Percentiles rank a stretch among this genome's conserved stretches.
Conservation (phyloP, 306 rosid genomes). For the Cicer bijugum region DNA sequence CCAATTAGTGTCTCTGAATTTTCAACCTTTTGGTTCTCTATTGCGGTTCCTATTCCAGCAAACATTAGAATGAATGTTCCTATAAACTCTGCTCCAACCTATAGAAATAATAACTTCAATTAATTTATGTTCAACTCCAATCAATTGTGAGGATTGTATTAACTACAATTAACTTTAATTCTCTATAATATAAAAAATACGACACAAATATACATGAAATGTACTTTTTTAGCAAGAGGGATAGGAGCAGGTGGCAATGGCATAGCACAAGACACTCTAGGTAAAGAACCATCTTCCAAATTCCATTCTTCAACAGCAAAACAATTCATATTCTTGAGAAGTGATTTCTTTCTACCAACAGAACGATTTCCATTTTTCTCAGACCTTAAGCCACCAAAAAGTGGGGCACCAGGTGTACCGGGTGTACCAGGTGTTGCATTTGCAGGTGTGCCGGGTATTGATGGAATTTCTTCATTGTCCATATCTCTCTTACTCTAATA, state of each 20-base stretch:
- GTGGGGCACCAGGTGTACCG: slow-evolving; percentile 80
- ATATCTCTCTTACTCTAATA: slow-evolving; percentile 41
- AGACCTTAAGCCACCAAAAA: slow-evolving; percentile 65
- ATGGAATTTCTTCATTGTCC: slow-evolving; percentile 60
- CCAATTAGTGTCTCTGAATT: slow-evolving; percentile 73
- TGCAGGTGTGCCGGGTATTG: slow-evolving; percentile 62
- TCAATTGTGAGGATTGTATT: too few species aligned
- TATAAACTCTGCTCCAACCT: slow-evolving; percentile 95
- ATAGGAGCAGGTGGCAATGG: slow-evolving; percentile 70
- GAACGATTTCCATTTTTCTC: slow-evolving; percentile 36
- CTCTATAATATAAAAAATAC: not conserved
- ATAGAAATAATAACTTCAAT: not conserved
- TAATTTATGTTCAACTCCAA: too few species aligned
- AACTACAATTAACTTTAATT: not conserved
- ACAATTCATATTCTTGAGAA: slow-evolving; percentile 66
- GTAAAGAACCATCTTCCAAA: slow-evolving; percentile 71
- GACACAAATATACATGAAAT: not conserved
- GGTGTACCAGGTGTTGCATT: slow-evolving; percentile 85
- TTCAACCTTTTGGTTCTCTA: slow-evolving; percentile 70
- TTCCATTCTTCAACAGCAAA: slow-evolving; percentile 64
- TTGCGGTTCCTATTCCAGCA: slow-evolving; percentile 74
- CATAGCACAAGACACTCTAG: slow-evolving; percentile 64
- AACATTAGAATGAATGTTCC: slow-evolving; percentile 79
- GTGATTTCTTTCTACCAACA: slow-evolving; percentile 57
- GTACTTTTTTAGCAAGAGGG: slow-evolving; percentile 77